Evolutionary conservation across 2,329 filamentous ascomycete species (phyloP).

Genomic region (Paecilomyces fulvus): DNA sequence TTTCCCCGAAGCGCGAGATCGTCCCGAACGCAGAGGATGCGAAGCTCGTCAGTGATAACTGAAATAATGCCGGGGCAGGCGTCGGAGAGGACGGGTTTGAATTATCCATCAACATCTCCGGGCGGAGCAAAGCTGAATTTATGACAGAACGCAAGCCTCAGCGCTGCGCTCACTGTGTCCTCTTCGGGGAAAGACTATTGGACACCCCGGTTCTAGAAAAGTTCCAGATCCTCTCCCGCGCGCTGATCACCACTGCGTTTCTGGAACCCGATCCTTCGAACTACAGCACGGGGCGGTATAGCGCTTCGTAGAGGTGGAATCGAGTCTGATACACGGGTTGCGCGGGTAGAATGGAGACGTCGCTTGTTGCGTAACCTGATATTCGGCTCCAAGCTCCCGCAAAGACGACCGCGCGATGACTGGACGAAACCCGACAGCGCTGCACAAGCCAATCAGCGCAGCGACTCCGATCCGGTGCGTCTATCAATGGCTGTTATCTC

Average conservation of each 20-base stretch:
- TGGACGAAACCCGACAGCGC: slow-evolving; percentile 2
- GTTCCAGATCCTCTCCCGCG: background rate
- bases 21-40: background rate
- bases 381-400: slow-evolving; percentile 2
- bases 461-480: slow-evolving; percentile 12
- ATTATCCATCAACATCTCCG: background rate
- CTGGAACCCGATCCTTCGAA: slow-evolving; percentile 3
- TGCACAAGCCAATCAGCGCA: slow-evolving; percentile 10
- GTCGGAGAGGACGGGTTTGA: slow-evolving; percentile 3
- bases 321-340: slow-evolving; percentile 8
- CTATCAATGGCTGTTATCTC: slow-evolving; percentile 7
- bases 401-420: background rate
- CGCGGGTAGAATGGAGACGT: slow-evolving; percentile 4
- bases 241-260: background rate
- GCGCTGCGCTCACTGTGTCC: background rate
- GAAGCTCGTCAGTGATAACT: background rate
- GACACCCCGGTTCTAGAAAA: background rate
- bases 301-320: slow-evolving; percentile 13
- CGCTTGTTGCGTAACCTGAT: background rate
- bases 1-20: slow-evolving; percentile 11
- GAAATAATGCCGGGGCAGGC: background rate
- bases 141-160: background rate
- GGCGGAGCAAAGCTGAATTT: background rate
- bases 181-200: background rate
- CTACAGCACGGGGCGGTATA: slow-evolving; percentile 11